Evolutionary conservation across 2,329 filamentous ascomycete genomes (phyloP), one percentile per base, ranked within the genome.

Genomic region (Mariannaea elegans): DNA sequence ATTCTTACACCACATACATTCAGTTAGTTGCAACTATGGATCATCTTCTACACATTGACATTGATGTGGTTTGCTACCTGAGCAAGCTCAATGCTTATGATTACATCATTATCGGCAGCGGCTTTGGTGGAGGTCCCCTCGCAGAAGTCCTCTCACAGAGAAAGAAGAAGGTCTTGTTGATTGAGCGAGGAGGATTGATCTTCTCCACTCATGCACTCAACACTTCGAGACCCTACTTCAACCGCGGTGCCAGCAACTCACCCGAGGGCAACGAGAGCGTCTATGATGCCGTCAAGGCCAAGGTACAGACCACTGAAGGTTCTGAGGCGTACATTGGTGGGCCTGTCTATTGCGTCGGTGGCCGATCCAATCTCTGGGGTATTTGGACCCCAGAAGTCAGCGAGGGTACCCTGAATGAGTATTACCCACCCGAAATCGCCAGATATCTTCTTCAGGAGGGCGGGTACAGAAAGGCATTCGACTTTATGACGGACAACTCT

Each of bases 161-260:
- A 3, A 16, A 59, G 4, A 45, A 64, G n/a, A 66, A 65, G 27
- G 63, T 66, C 5, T 31, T 66, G 6, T 14, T 65, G 7, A 65
- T 66, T 2, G 64, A 65, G 44, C 50, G 64, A 0, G 64, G 64
- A 16, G 52, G 56, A 2, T 56, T 66, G 18, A 66, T 66, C 7
- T 66, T 66, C 39, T 66, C 64, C 1, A 65, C 63, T 0, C 64
- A 66, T 2, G 64, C 65, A 3, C 61, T 66, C 16, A 65, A 66
- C 21, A 66, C 63, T 0, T 64, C 64, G 2, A 60, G 64, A 1
- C 64, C 64, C 1, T 66, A 59, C 39, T 66, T 56, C 47, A 66
- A 47, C 7, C 63, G 64, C 2, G 64, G 64, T 7, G 56, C 64
- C 3, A 64, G 60, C 2, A 66, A 66, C 19, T 66, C 64, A 2